Evolutionary conservation across 345 rosid genomes (phyloP), one percentile per base, ranked within the genome.

Genomic region (Dipteronia sinensis): DNA sequence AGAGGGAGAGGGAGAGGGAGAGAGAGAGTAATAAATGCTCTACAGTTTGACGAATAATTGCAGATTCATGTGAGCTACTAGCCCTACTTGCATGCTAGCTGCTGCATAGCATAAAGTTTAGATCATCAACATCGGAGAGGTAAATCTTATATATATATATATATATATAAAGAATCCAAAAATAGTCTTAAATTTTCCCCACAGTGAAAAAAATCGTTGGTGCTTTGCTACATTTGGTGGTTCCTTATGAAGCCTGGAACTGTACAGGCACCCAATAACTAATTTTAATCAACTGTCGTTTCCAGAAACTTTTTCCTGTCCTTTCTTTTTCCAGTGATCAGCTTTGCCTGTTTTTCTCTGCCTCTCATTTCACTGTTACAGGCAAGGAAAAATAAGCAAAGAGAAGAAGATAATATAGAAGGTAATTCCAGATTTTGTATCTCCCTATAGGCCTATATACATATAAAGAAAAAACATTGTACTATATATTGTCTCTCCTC

Each of bases 21-120:
- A 62, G 27, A 29, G 25, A 59, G 29, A 9, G 68, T 17, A 69
- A 25, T 76, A 42, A 68, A 68, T 76, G 79, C 46, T 19, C 56
- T 23, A 11, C 25, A 55, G 12, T 27, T 6, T 23, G 66, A 19
- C 47, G 20, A 68, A 59, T 59, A 17, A 19, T 77, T 59, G 46
- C 74, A 15, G 0, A 40, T 27, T 68, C 79, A 44, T 69, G 49
- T 77, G 68, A 76, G 59, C 40, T 58, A 56, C 58, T 13, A 38
- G 51, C 67, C 38, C 40, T 29, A 27, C 67, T 29, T 53, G 38
- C 6, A 4, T 34, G 38, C 38, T 34, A 34, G 38, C 4, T 34
- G 46, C 46, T 9, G 65, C 46, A n/a, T 46, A n/a, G 38, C 61
- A 12, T 19, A 53, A 55, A 62, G 5, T 3, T 9, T 4, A 34